Evolutionary conservation across 1,284 basidiomycete genomes (phyloP).

Genomic region (Sporisorium iseilematis-ciliati): DNA sequence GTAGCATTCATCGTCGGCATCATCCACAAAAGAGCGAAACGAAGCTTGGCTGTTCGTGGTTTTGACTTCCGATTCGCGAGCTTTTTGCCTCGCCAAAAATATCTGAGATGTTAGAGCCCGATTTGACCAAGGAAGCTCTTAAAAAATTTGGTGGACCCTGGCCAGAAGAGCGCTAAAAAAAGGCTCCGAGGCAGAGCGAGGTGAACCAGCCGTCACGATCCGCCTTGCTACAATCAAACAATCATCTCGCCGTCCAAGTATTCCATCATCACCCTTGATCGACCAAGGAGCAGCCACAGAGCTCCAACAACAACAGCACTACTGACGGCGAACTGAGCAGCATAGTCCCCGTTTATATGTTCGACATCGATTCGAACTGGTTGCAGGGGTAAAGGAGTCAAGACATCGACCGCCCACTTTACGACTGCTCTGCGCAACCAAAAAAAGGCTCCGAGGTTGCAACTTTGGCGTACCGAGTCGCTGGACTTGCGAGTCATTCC

Average conservation of each 20-base stretch:
- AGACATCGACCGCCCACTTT: not conserved
- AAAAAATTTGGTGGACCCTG: conserved; percentile 18
- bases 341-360: not conserved
- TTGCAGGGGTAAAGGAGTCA: not conserved
- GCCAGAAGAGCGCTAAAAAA: conserved; percentile 16
- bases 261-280: not conserved
- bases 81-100: conserved; percentile 3
- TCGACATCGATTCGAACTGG: not conserved
- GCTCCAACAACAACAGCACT: not conserved
- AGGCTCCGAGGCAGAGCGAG: conserved; percentile 38
- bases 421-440: not conserved
- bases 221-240: not conserved
- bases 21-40: not conserved
- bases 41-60: conserved; percentile 6
- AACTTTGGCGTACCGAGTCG: not conserved
- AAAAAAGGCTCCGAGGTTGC: conserved; percentile 19
- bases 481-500: not conserved
- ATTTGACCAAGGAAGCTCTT: not conserved
- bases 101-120: not conserved
- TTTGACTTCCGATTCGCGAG: conserved; percentile 44
- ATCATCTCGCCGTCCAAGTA: not conserved
- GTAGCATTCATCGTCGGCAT: not conserved
- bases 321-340: no score
- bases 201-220: not conserved
- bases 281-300: not conserved